Evolutionary conservation across 2,329 filamentous ascomycete genomes (phyloP).

Genomic region (Neoarthrinium moseri): DNA sequence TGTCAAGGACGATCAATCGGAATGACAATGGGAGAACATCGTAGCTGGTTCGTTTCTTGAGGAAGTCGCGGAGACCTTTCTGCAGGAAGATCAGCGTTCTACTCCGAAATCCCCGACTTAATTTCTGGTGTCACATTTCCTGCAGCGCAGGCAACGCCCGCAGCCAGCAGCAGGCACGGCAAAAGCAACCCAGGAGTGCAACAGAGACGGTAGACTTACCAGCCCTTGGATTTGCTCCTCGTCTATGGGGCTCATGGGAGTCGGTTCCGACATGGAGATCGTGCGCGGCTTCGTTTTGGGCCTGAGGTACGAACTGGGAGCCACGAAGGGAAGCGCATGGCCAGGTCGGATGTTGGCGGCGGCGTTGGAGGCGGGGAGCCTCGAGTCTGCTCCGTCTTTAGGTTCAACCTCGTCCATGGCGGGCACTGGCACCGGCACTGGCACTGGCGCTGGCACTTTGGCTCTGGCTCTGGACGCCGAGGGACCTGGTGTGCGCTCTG

Average conservation of each 20-base stretch:
- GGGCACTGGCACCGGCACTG: no score
- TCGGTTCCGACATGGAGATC: constrained; percentile 39
- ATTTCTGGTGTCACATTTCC: neutral
- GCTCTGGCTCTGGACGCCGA: no score
- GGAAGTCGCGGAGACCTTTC: constrained; percentile 91
- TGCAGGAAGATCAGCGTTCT: constrained; percentile 33
- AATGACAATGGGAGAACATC: constrained; percentile 96
- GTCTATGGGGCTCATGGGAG: constrained; percentile 62
- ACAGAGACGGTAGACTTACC: constrained; percentile 52
- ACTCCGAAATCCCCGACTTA: neutral
- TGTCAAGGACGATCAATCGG: constrained; percentile 93
- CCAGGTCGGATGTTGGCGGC: constrained; percentile 21
- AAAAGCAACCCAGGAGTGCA: neutral
- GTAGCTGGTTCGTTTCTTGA: constrained; percentile 95
- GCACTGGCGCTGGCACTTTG: no score
- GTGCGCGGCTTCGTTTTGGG: constrained; percentile 38
- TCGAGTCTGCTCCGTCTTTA: constrained; percentile 2
- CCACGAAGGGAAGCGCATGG: constrained; percentile 56
- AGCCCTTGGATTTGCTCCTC: constrained; percentile 76
- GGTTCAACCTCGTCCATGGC: constrained; percentile 8
- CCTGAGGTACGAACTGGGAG: constrained; percentile 58
- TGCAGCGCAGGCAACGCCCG: constrained; percentile 1
- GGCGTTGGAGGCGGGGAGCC: constrained; percentile 7
- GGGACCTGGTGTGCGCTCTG: no score
- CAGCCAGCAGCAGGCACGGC: neutral